Evolutionary conservation across 2,329 filamentous ascomycete genomes (phyloP).

Genomic region (Diaporthe longicolla): DNA sequence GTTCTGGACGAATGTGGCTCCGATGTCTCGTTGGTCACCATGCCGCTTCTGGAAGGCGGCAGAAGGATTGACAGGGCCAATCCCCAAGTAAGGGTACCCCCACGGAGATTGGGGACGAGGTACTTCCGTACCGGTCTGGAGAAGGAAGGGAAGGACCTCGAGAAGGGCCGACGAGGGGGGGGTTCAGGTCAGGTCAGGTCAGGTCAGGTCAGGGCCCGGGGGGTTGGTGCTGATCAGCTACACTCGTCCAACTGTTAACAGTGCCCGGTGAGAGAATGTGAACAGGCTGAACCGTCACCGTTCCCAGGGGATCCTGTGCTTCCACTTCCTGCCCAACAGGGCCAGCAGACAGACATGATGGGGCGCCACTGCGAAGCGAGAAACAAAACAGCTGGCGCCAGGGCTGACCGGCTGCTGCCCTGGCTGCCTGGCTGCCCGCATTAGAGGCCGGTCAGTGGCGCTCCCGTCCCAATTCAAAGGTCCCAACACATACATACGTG

Average conservation of each 20-base stretch:
- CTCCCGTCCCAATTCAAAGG: background rate
- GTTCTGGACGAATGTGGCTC: slow-evolving; percentile 26
- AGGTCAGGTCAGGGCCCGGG: too few relatives aligned
- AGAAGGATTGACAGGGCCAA: slow-evolving; percentile 18
- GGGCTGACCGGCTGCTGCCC: background rate
- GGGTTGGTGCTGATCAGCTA: slow-evolving; percentile 14
- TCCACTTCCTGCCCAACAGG: slow-evolving; percentile 21
- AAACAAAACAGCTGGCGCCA: slow-evolving; percentile 24
- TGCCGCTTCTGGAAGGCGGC: slow-evolving; percentile 25
- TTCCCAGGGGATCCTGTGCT: slow-evolving; percentile 21
- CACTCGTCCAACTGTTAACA: too few relatives aligned
- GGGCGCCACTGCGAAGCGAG: background rate
- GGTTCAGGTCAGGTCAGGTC: background rate
- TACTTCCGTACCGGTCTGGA: slow-evolving; percentile 23
- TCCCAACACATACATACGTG: slow-evolving; percentile 15
- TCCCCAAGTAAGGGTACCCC: slow-evolving; percentile 11
- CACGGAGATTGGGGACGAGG: slow-evolving; percentile 30
- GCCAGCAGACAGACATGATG: background rate
- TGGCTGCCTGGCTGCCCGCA: background rate
- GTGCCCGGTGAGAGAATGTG: background rate
- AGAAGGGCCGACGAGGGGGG: background rate
- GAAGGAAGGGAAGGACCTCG: background rate
- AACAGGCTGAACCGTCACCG: slow-evolving; percentile 15
- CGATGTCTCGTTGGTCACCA: background rate
- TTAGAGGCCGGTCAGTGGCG: slow-evolving; percentile 22